Base-by-base conservation (phyloP, 169 alveolate species). In the Cytauxzoon felis region DNA sequence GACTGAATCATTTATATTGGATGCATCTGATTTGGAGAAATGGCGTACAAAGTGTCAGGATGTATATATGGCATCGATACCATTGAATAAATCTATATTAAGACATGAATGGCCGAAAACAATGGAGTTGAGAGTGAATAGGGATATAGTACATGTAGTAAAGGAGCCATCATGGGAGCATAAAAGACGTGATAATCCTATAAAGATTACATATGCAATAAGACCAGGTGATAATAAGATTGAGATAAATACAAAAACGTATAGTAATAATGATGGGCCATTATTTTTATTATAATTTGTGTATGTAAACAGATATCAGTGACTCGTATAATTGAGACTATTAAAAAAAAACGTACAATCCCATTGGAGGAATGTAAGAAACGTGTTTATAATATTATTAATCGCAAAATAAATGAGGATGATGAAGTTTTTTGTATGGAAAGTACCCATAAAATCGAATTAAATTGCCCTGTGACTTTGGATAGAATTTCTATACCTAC, bases 161-260 rank as follows among this genome's bases (percentile, higher is more conserved):
- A 80, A 81, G 43, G 95, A 89, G 57, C 95, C 95, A 1, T 43
- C 87, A 19, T 90, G 93, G 91, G 95, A 90, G 57, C 95, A 89
- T 72, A 71, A 88, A 54, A 63, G 95, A 48, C 40, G 94, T 27
- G 95, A 91, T 61, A 85, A 79, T 42, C 95, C 95, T 19, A 73
- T 90, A 48, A 82, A 72, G 51, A 68, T 87, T 29, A 89, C 95
- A 2, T 88, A 82, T 47, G 81, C 85, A 13, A 64, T 90, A 56
- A 61, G 78, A 42, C 54, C 81, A 8, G 93, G 94, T 3, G 70
- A 45, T 30, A 90, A 90, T 59, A 40, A 53, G 24, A 43, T 90
- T 13, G 91, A 88, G 50, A 49, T 90, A n/a, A 45, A 48, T 45
- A 76, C 80, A 59, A 86, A 88, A 3, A 84, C 89, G 11, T 82